phyloP scores from a whole-genome alignment of 257 asterid species.

The Solanum verrucosum region DNA sequence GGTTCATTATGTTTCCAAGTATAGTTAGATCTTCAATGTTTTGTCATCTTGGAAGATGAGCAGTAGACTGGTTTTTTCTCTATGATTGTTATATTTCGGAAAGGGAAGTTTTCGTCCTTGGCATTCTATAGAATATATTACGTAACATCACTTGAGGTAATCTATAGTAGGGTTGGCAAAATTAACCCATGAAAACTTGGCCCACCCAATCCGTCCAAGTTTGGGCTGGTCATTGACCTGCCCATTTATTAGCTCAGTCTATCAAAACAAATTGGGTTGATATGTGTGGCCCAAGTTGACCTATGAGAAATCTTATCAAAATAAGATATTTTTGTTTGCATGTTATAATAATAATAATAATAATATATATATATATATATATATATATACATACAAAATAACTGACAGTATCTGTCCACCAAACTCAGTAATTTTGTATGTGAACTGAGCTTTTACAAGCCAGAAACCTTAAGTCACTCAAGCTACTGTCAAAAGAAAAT shows the following conservation, averaged over 20 bases:
- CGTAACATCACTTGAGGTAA: not conserved
- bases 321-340: not conserved
- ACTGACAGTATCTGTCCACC: too few relatives aligned
- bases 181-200: not conserved
- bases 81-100: not conserved
- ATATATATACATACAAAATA: too few relatives aligned
- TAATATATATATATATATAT: too few relatives aligned
- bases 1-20: not conserved
- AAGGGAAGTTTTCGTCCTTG: not conserved
- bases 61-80: not conserved
- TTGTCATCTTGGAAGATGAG: not conserved
- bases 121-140: not conserved
- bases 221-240: not conserved
- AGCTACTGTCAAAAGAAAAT: not conserved
- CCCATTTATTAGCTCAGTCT: not conserved
- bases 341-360: not conserved
- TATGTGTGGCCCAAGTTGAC: not conserved
- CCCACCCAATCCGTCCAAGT: not conserved
- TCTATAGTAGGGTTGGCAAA: not conserved
- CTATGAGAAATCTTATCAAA: not conserved
- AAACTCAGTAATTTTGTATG: too few relatives aligned
- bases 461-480: not conserved
- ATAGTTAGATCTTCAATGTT: not conserved
- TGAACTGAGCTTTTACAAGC: not conserved
- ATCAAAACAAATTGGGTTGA: not conserved